Percentiles rank a stretch among this genome's conserved stretches.
Evolutionary conservation across 1,139 yeast species (phyloP).

Genomic region (Hyphopichia wangnamkhiaoensis): DNA sequence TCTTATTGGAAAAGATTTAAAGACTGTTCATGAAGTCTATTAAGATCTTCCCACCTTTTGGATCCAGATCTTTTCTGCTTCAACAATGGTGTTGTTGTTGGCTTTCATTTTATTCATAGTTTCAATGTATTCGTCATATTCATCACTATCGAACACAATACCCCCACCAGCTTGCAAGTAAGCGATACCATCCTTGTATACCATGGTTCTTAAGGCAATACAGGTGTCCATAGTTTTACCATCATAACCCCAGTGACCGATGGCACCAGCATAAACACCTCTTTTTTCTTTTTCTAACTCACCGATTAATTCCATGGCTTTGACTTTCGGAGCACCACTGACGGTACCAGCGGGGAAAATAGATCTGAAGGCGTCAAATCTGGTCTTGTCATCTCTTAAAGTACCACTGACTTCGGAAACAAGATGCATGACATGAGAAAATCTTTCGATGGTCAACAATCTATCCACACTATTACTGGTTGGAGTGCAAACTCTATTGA

Average conservation of each 20-base stretch:
- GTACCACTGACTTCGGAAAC: slow-evolving; percentile 95
- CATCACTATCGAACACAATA: slow-evolving; percentile 92
- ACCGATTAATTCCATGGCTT: slow-evolving; percentile 92
- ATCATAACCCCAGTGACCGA: slow-evolving; percentile 98
- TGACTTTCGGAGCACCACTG: slow-evolving; percentile 96
- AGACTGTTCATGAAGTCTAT: not conserved
- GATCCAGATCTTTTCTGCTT: slow-evolving; percentile 83
- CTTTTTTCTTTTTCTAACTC: slow-evolving; percentile 89
- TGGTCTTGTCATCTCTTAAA: slow-evolving; percentile 74
- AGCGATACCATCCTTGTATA: slow-evolving; percentile 84
- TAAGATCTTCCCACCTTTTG: slow-evolving; percentile 38
- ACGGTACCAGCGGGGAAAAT: slow-evolving; percentile 99
- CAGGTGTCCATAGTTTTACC: slow-evolving; percentile 94
- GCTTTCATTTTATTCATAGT: slow-evolving; percentile 98
- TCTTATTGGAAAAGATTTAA: not conserved
- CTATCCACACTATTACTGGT: slow-evolving; percentile 81
- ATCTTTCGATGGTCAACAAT: slow-evolving; percentile 84
- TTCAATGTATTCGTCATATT: slow-evolving; percentile 91
- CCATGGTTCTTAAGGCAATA: slow-evolving; percentile 96
- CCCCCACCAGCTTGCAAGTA: slow-evolving; percentile 99
- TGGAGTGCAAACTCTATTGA: slow-evolving; percentile 93
- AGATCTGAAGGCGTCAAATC: slow-evolving; percentile 96
- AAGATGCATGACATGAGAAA: slow-evolving; percentile 96
- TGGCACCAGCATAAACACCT: slow-evolving; percentile 98
- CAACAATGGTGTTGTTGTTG: slow-evolving; percentile 82